These are phyloP conservation scores for Cunninghamia lanceolata DNA, from an alignment of 75 land plant genomes.

Conservation along the genomic window DNA sequence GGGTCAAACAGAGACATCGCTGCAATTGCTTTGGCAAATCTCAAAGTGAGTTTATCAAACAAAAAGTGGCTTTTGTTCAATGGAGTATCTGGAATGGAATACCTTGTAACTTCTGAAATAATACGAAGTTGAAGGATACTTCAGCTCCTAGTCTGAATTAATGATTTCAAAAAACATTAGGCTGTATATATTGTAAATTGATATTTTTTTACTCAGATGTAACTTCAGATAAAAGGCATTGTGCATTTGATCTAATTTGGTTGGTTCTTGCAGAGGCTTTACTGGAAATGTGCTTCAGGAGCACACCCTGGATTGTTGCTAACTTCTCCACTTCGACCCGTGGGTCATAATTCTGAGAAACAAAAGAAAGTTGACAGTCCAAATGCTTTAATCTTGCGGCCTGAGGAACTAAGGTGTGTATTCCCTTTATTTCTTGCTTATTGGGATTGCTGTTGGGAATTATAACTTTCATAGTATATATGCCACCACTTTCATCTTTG, in stretches of 20 bases:
- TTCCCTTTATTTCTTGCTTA: neutral
- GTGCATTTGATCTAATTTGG: neutral
- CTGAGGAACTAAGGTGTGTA: constrained; percentile 47
- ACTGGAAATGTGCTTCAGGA: constrained; percentile 76
- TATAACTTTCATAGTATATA: neutral
- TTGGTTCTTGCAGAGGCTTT: constrained; percentile 38
- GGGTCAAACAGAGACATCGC: constrained; percentile 59
- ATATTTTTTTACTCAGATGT: neutral
- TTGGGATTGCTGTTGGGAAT: neutral
- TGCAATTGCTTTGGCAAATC: constrained; percentile 49
- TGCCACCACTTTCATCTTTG: neutral
- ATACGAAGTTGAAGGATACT: neutral
- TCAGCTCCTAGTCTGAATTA: neutral
- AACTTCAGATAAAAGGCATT: neutral
- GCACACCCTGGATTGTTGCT: constrained; percentile 41
- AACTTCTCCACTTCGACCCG: constrained; percentile 54
- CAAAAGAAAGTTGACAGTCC: constrained; percentile 9
- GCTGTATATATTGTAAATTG: neutral
- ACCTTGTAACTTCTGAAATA: neutral
- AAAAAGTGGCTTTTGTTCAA: neutral
- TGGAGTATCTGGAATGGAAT: neutral
- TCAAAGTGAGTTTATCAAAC: constrained; percentile 43
- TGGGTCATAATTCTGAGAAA: constrained; percentile 12
- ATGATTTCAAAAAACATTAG: neutral
- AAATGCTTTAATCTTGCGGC: constrained; percentile 45